Percentiles rank a stretch among this genome's conserved stretches.
These are phyloP conservation scores for Wickerhamomyces ciferrii DNA, from an alignment of 805 yeast species.

Conservation along the genomic window DNA sequence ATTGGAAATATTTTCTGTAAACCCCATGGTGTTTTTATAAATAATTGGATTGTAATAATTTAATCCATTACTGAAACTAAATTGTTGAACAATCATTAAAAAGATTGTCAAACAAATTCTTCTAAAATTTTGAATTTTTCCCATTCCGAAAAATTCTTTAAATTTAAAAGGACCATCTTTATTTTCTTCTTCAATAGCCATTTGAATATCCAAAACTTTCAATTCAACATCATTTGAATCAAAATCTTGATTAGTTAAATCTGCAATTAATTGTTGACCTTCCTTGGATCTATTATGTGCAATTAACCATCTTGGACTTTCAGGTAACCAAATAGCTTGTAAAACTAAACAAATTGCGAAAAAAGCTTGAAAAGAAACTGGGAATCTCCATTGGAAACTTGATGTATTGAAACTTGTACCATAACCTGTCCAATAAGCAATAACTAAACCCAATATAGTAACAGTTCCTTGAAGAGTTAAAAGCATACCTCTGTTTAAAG, in stretches of 20 bases:
- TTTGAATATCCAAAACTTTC: conserved; percentile 9
- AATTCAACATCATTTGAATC: conserved; percentile 15
- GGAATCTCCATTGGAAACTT: conserved; percentile 57
- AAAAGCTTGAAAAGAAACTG: conserved; percentile 57
- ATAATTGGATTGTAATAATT: conserved; percentile 45
- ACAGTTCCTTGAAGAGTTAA: conserved; percentile 47
- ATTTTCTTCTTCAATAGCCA: conserved; percentile 10
- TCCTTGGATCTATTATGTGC: conserved; percentile 36
- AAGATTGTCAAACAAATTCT: conserved; percentile 9
- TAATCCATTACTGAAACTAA: conserved; percentile 40
- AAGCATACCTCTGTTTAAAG: conserved; percentile 52
- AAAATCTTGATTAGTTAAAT: conserved; percentile 28
- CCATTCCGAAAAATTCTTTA: conserved; percentile 5
- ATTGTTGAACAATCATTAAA: conserved; percentile 28
- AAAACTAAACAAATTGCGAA: conserved; percentile 29
- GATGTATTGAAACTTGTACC: conserved; percentile 48
- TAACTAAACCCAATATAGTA: conserved; percentile 58
- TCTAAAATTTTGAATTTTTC: conserved; percentile 29
- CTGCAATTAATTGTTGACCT: conserved; percentile 30
- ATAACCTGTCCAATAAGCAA: conserved; percentile 67
- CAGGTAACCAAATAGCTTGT: conserved; percentile 31
- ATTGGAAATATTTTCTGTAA: conserved; percentile 27
- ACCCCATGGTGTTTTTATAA: conserved; percentile 31
- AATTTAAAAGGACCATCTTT: neutral
- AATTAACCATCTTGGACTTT: conserved; percentile 54